A percentile compares a stretch with the other conserved stretches of the same genome.
Conservation (phyloP, 2,329 filamentous ascomycete species). For the Penicillium digitatum region DNA sequence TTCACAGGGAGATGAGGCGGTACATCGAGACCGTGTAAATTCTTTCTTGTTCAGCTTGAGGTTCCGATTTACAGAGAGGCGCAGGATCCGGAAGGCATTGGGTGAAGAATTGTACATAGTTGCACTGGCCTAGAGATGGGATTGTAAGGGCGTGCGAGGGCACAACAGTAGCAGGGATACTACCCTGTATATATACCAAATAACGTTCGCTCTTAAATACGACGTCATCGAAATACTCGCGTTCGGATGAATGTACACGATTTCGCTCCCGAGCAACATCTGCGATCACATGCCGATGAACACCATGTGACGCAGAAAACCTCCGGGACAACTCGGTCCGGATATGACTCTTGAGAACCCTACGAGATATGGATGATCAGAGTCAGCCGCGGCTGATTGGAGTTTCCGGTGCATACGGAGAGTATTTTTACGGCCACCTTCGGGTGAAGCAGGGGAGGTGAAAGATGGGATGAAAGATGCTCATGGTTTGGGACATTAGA, state of each 20-base stretch:
- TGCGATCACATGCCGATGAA: conserved; percentile 16
- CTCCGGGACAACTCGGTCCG: conserved; percentile 16
- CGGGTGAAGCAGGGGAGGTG: conserved; percentile 10
- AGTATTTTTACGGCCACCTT: conserved; percentile 1
- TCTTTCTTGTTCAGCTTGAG: neutral
- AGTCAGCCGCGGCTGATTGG: conserved; percentile 23
- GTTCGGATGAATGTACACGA: neutral
- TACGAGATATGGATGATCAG: neutral
- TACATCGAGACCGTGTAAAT: conserved; percentile 70
- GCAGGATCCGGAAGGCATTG: neutral
- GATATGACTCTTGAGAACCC: neutral
- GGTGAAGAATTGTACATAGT: conserved; percentile 5
- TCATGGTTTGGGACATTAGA: neutral
- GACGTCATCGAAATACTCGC: neutral
- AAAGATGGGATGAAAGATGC: neutral
- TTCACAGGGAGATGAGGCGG: conserved; percentile 65
- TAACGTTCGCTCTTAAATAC: neutral
- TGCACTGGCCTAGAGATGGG: neutral
- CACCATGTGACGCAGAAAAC: neutral
- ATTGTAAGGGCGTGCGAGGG: neutral
- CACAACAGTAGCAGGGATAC: neutral
- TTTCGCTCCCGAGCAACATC: neutral
- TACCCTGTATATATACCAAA: neutral
- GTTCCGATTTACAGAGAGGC: neutral
- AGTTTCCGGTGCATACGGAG: conserved; percentile 3